phyloP scores from a whole-genome alignment of 805 yeast species.

The Teunomyces atbi region DNA sequence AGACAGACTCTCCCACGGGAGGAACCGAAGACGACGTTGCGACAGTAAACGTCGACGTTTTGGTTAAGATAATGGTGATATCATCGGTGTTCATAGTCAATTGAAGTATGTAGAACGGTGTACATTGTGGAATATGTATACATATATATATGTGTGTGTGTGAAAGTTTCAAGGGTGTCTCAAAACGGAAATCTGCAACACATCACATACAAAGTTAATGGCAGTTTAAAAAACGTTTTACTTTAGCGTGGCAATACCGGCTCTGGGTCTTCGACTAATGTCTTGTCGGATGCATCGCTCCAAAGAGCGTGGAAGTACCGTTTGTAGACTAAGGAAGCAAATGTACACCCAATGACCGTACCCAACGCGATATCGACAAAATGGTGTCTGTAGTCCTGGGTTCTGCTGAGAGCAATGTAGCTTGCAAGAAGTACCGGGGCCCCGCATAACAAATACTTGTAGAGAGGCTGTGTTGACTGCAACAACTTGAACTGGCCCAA shows the following conservation, averaged over 20 bases:
- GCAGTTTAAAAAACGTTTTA: background rate
- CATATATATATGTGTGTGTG: background rate
- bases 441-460: constrained; percentile 15
- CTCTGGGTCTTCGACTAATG: constrained; percentile 3
- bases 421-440: constrained; percentile 26
- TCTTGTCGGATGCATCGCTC: constrained; percentile 8
- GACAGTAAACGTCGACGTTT: constrained; percentile 11
- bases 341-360: constrained; percentile 21
- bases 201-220: background rate
- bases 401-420: constrained; percentile 31
- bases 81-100: constrained; percentile 2
- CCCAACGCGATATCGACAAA: constrained; percentile 32
- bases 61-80: constrained; percentile 10
- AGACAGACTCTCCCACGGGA: background rate
- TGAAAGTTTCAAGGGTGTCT: background rate
- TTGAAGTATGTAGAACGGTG: background rate
- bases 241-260: constrained; percentile 6
- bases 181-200: constrained; percentile 4
- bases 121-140: background rate
- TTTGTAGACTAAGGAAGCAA: constrained; percentile 13
- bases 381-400: constrained; percentile 40
- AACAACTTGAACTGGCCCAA: constrained; percentile 25
- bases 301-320: constrained; percentile 11
- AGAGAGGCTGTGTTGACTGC: constrained; percentile 14
- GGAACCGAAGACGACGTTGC: constrained; percentile 1